phyloP scores from a whole-genome alignment of 2,329 filamentous ascomycete species.

The Scedosporium minutisporum region DNA sequence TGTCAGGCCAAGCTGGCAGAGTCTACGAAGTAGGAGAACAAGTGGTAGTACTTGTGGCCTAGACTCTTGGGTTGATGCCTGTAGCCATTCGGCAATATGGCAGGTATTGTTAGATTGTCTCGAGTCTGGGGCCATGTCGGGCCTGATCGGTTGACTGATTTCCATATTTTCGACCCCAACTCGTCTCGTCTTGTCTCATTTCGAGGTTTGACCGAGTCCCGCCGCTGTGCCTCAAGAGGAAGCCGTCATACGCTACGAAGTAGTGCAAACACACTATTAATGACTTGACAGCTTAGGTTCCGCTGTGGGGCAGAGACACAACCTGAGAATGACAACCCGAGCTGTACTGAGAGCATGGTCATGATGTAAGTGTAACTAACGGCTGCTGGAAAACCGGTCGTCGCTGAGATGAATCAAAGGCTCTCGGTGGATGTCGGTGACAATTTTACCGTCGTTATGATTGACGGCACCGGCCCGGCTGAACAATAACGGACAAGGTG shows the following conservation, averaged over 20 bases:
- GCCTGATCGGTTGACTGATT: not conserved
- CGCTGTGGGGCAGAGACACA: no score
- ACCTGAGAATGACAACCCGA: not conserved
- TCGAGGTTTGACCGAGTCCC: not conserved
- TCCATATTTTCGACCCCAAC: not conserved
- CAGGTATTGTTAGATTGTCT: not conserved
- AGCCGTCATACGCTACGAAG: not conserved
- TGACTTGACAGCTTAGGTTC: not conserved
- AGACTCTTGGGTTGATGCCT: not conserved
- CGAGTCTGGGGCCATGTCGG: not conserved
- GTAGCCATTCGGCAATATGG: not conserved
- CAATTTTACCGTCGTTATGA: not conserved
- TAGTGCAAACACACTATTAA: not conserved
- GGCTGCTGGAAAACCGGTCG: no score
- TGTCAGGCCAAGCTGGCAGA: no score
- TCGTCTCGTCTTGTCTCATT: not conserved
- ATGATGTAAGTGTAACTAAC: not conserved
- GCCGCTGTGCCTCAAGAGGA: not conserved
- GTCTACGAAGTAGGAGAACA: not conserved
- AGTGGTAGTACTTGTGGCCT: not conserved
- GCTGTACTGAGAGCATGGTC: not conserved
- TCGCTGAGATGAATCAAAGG: not conserved
- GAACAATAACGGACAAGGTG: not conserved
- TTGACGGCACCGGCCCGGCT: not conserved
- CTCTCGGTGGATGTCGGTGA: not conserved